These are phyloP conservation scores for Glycyrrhiza uralensis DNA, from an alignment of 306 rosid species.

Conservation along the genomic window DNA sequence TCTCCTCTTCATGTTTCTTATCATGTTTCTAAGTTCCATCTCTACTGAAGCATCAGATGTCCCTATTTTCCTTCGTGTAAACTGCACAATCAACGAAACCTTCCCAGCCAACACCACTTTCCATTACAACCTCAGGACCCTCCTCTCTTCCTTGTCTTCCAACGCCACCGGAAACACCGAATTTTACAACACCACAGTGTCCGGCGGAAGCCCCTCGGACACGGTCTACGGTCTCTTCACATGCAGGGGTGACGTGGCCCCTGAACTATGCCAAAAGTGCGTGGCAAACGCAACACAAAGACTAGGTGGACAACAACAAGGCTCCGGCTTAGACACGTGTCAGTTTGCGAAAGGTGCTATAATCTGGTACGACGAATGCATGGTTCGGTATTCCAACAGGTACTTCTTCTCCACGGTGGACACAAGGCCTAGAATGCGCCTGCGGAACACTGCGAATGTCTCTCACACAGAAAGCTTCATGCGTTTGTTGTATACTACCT, in stretches of 20 bases:
- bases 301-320: neutral
- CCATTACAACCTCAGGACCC: conserved; percentile 26
- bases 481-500: conserved; percentile 3
- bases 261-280: conserved; percentile 4
- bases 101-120: conserved; percentile 31
- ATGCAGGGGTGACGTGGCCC: conserved; percentile 25
- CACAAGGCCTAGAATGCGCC: conserved; percentile 15
- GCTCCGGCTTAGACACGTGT: neutral
- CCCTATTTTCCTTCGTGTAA: conserved; percentile 15
- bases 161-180: conserved; percentile 20
- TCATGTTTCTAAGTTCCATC: neutral
- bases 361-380: conserved; percentile 25
- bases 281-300: conserved; percentile 6
- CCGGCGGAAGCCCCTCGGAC: neutral
- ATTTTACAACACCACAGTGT: conserved; percentile 30
- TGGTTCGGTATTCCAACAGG: conserved; percentile 21
- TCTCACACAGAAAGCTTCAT: neutral
- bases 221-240: conserved; percentile 18
- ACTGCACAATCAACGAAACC: conserved; percentile 7
- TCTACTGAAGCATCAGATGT: neutral
- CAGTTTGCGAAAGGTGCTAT: neutral
- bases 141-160: conserved; percentile 35
- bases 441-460: conserved; percentile 2
- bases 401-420: conserved; percentile 13
- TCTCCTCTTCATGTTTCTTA: neutral